Evolutionary conservation across 176 grass and related monocot species (phyloP), one percentile per base, ranked within the genome.

Genomic region (Alopecurus myosuroides): DNA sequence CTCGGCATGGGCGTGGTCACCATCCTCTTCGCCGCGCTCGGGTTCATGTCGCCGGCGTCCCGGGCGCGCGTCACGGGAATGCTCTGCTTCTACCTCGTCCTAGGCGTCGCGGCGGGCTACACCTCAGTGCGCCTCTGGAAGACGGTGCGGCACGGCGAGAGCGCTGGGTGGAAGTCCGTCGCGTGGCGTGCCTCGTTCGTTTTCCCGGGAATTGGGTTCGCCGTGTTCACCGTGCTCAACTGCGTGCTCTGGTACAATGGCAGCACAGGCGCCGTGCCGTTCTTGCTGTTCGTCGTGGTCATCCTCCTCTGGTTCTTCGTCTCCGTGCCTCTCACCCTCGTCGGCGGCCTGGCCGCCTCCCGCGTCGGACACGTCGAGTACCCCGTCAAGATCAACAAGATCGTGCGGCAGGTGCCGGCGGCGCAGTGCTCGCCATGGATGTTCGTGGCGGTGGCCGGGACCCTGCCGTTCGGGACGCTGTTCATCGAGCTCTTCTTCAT

Each of bases 401-500:
- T 94, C 50, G 60, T 85, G 2, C 77, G 92, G 9, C 71, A 77
- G 31, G 80, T 92, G n/a, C 89, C 89, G 26, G 48, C 31, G 13
- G 13, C 82, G 28, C 79, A 78, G 48, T 92, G 83, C 78, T 88
- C 92, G 57, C 82, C 87, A 36, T 94, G 92, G 92, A 9, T 92
- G 30, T 29, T 94, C 9, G 92, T 89, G 2, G 85, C 80, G 6
- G 82, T 64, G 42, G 89, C 85, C 0, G 89, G 89, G 2, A 92
- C 89, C 0, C 28, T 94, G 74, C 92, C 92, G 1, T 94, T 94
- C 68, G 92, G 87, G 19, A 94, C 89, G 42, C 68, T 92, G 11
- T 94, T 94, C 89, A 92, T 94, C 82, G 92, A 94, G 87, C 89
- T 94, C 11, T 89, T 94, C 85, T 94, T 94, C 81, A 94, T 94